Conservation (phyloP, 208 protist genomes). For the Tetramitus jugosus region DNA sequence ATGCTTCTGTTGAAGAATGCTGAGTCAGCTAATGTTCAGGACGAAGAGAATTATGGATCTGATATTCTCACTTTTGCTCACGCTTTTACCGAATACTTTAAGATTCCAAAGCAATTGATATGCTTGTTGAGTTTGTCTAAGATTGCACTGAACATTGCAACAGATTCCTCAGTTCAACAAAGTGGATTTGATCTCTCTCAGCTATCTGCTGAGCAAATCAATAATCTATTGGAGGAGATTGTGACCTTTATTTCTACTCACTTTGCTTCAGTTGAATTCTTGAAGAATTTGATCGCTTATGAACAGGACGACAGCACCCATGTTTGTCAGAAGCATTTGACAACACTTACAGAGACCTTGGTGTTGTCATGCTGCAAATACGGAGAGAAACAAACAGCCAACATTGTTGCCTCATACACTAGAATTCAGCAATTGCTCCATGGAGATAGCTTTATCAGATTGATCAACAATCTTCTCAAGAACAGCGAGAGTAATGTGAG, state of each 20-base stretch:
- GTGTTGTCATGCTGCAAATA: too few relatives aligned
- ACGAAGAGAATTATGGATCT: background rate
- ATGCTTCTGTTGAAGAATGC: too few relatives aligned
- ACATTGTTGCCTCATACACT: background rate
- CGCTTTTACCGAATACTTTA: background rate
- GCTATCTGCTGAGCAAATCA: background rate
- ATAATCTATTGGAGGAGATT: background rate
- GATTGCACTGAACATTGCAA: background rate
- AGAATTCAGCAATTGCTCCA: background rate
- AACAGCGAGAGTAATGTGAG: background rate
- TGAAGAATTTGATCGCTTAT: background rate
- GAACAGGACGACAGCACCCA: background rate
- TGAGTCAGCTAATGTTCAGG: too few relatives aligned
- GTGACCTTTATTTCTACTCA: background rate
- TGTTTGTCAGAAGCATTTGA: too few relatives aligned
- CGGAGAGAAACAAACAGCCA: too few relatives aligned
- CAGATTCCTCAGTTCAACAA: too few relatives aligned
- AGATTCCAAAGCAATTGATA: background rate
- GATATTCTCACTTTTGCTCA: background rate
- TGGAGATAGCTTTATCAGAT: background rate
- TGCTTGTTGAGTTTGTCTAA: background rate
- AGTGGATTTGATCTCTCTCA: background rate
- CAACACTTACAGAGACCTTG: too few relatives aligned
- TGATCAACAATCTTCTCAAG: background rate
- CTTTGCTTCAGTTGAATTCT: background rate